phyloP scores from a whole-genome alignment of 768 basidiomycete species.

The Basidioascus undulatus region DNA sequence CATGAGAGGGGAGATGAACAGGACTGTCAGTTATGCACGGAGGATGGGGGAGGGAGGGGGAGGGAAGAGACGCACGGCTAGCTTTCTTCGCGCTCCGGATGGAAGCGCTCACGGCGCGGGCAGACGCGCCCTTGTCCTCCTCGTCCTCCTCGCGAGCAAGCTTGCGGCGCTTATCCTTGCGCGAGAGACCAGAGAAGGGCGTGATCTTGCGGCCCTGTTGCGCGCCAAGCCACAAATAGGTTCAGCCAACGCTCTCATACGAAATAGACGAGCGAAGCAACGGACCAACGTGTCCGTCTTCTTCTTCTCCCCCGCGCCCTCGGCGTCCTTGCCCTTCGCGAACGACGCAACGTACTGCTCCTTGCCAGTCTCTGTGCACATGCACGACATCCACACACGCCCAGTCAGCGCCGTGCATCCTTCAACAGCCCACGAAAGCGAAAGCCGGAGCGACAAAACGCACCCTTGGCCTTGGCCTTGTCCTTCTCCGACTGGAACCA shows the following conservation, averaged over 20 bases:
- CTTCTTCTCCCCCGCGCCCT: slow-evolving; percentile 11
- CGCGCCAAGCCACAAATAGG: background rate
- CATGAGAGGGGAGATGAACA: slow-evolving; percentile 14
- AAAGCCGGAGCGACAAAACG: slow-evolving; percentile 1
- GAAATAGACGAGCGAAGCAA: too few relatives aligned
- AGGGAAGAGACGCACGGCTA: slow-evolving; percentile 34
- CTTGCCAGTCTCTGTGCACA: slow-evolving; percentile 41
- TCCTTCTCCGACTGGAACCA: slow-evolving; percentile 90
- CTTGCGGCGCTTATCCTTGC: slow-evolving; percentile 67
- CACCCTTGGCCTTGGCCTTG: slow-evolving; percentile 57
- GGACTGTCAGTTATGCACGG: slow-evolving; percentile 48
- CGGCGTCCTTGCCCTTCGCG: slow-evolving; percentile 21
- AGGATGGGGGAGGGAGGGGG: too few relatives aligned
- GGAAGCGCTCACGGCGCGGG: slow-evolving; percentile 32
- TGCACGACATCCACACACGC: background rate
- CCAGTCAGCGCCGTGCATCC: background rate
- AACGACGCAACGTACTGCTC: slow-evolving; percentile 40
- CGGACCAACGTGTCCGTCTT: slow-evolving; percentile 7
- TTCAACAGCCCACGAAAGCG: background rate
- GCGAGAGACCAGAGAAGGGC: slow-evolving; percentile 48
- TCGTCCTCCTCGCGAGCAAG: slow-evolving; percentile 60
- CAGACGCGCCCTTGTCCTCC: slow-evolving; percentile 27
- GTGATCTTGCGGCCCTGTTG: too few relatives aligned
- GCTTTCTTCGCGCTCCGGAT: slow-evolving; percentile 74
- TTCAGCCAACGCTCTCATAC: too few relatives aligned